Percentiles rank a stretch among this genome's conserved stretches.
These are phyloP conservation scores for Solanum medicagineum DNA, from an alignment of 257 asterid species.

Conservation along the genomic window DNA sequence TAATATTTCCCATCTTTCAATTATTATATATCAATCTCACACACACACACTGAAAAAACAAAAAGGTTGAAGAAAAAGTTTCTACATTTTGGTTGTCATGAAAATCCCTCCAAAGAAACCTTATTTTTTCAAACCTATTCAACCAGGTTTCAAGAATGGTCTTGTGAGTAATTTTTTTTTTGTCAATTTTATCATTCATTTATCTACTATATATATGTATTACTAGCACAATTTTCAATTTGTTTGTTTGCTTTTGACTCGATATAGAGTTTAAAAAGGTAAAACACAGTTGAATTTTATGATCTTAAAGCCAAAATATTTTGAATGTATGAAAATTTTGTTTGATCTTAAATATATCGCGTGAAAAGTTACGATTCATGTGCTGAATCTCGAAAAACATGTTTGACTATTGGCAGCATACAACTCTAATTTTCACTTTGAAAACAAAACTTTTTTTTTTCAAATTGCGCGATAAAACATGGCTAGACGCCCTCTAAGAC, in stretches of 20 bases:
- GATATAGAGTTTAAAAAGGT: neutral
- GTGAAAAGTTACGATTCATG: neutral
- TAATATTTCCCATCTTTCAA: neutral
- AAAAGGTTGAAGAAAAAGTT: neutral
- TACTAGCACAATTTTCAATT: neutral
- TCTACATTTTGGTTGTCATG: neutral
- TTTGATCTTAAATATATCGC: neutral
- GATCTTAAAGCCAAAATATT: neutral
- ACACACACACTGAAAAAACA: too few relatives aligned
- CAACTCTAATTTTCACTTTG: too few relatives aligned
- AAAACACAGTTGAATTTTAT: neutral
- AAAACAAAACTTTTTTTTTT: too few relatives aligned
- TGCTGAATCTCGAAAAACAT: neutral
- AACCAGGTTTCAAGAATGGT: constrained; percentile 6
- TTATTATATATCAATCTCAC: neutral
- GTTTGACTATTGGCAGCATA: too few relatives aligned
- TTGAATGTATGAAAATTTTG: neutral
- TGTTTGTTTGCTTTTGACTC: neutral
- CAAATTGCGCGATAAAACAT: too few relatives aligned
- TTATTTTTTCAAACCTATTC: constrained; percentile 6
- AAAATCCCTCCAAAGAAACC: neutral
- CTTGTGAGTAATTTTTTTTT: neutral
- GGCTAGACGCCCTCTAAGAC: neutral
- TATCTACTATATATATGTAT: neutral
- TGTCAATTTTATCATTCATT: neutral